Conservation (phyloP, 1,284 basidiomycete genomes). For the Boletellus sp. region DNA sequence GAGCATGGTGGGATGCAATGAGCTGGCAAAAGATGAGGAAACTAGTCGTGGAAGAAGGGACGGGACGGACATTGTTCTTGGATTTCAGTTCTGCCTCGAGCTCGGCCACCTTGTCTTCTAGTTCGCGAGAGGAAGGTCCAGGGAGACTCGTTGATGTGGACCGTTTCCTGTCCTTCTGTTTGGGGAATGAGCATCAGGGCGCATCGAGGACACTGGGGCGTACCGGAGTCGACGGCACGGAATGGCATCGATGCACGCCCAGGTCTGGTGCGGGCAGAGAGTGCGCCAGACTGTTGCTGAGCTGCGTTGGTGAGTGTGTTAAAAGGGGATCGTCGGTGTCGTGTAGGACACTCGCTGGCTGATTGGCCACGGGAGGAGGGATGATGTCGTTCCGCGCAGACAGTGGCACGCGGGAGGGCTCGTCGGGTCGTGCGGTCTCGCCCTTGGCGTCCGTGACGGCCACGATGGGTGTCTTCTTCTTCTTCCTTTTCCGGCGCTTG, state of each 20-base stretch:
- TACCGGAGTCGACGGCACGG: slow-evolving; percentile 16
- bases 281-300: not conserved
- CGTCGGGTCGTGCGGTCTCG: slow-evolving; percentile 11
- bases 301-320: slow-evolving; percentile 5
- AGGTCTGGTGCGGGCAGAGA: slow-evolving; percentile 1
- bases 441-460: slow-evolving; percentile 3
- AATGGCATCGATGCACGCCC: not conserved
- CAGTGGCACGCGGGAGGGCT: slow-evolving; percentile 19
- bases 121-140: slow-evolving; percentile 12
- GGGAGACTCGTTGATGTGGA: not conserved
- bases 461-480: slow-evolving; percentile 39
- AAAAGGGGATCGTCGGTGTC: not conserved
- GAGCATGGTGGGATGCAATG: slow-evolving; percentile 46
- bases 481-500: slow-evolving; percentile 38
- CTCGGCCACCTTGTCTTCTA: slow-evolving; percentile 35
- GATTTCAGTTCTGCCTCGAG: slow-evolving; percentile 42
- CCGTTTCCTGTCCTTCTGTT: slow-evolving; percentile 8
- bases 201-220: not conserved
- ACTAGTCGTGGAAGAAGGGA: not conserved
- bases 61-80: slow-evolving; percentile 38
- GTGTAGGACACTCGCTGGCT: not conserved
- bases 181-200: slow-evolving; percentile 8
- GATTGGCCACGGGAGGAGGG: slow-evolving; percentile 15
- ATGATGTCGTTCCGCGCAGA: slow-evolving; percentile 26
- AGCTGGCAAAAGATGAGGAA: slow-evolving; percentile 32